phyloP scores from a whole-genome alignment of 345 rosid species.

The Eucalyptus dawsonii region DNA sequence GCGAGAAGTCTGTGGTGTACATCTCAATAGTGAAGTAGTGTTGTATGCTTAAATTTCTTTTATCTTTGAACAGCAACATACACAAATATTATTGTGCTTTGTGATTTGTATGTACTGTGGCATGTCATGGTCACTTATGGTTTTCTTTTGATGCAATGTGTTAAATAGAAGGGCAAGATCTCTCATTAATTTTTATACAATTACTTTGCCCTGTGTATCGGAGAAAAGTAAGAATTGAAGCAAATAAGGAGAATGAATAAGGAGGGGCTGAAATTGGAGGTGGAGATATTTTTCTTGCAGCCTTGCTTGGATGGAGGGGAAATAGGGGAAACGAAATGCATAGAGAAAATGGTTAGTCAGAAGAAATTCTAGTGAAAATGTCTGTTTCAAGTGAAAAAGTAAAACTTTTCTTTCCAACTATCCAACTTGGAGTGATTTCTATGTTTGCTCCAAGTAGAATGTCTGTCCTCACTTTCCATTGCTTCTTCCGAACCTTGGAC shows the following conservation, averaged over 20 bases:
- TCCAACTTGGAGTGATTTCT: background rate
- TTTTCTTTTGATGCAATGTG: background rate
- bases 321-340: background rate
- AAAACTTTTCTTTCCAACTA: background rate
- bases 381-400: background rate
- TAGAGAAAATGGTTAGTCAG: background rate
- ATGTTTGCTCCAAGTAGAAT: background rate
- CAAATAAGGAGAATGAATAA: background rate
- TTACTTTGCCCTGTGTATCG: background rate
- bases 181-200: background rate
- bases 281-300: background rate
- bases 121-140: background rate
- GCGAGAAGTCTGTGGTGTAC: background rate
- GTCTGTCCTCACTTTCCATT: background rate
- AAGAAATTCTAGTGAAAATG: background rate
- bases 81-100: background rate
- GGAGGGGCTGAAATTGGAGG: background rate
- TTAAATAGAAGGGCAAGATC: background rate
- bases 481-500: background rate
- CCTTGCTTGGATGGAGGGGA: background rate
- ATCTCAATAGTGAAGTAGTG: background rate
- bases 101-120: background rate
- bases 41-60: background rate
- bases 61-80: background rate
- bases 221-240: background rate